phyloP scores from a whole-genome alignment of 2,329 filamentous ascomycete genomes.

The Trichoderma arundinaceum region DNA sequence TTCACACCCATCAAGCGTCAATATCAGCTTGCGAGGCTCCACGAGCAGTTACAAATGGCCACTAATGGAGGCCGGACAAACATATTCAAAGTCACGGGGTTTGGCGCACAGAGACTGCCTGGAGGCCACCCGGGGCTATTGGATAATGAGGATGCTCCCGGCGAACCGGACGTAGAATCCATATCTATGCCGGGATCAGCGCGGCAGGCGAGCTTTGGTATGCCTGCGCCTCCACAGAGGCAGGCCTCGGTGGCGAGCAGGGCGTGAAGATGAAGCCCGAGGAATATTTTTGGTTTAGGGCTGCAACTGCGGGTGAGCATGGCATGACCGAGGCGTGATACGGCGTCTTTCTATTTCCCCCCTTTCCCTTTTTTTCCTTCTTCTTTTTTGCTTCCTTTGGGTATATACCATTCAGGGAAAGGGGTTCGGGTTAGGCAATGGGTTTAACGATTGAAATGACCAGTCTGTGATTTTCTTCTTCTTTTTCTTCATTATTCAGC shows the following conservation, averaged over 20 bases:
- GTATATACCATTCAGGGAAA: constrained; percentile 17
- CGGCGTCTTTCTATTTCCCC: neutral
- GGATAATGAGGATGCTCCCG: constrained; percentile 61
- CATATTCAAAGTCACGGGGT: constrained; percentile 66
- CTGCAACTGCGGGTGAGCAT: neutral
- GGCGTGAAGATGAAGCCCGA: constrained; percentile 43
- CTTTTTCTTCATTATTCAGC: no score
- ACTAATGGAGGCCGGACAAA: constrained; percentile 70
- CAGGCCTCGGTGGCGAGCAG: constrained; percentile 55
- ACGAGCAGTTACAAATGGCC: constrained; percentile 69
- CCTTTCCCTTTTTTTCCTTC: neutral
- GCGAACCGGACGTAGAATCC: constrained; percentile 59
- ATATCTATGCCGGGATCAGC: constrained; percentile 47
- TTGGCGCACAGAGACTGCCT: constrained; percentile 60
- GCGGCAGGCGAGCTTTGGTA: constrained; percentile 55
- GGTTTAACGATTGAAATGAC: constrained; percentile 17
- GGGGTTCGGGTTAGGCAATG: constrained; percentile 10
- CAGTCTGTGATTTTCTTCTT: neutral
- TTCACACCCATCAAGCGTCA: constrained; percentile 67
- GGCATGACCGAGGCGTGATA: neutral
- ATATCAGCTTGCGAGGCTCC: constrained; percentile 66
- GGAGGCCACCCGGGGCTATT: constrained; percentile 54
- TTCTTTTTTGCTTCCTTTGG: constrained; percentile 1
- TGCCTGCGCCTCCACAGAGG: constrained; percentile 50
- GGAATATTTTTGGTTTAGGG: neutral